These are phyloP conservation scores for Fusarium sterilihyphosum DNA, from an alignment of 2,329 filamentous ascomycete species.

Conservation along the genomic window DNA sequence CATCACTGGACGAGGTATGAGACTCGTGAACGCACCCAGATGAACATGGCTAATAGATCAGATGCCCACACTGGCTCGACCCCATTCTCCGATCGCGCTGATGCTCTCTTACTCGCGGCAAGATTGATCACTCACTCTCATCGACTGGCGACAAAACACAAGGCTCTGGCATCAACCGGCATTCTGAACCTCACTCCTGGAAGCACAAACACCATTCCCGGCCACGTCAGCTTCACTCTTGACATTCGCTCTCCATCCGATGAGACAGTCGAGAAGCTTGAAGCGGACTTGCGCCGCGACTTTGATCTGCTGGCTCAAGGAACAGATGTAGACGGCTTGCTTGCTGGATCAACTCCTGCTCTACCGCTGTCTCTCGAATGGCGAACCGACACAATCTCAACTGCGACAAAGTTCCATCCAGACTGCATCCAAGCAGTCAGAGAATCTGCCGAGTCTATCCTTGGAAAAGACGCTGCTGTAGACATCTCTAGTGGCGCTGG, in stretches of 20 bases:
- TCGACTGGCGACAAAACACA: slow-evolving; percentile 33
- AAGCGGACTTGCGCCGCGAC: slow-evolving; percentile 50
- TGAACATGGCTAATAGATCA: no score
- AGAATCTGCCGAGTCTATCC: slow-evolving; percentile 61
- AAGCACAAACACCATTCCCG: slow-evolving; percentile 75
- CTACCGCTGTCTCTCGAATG: slow-evolving; percentile 64
- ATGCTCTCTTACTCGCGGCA: slow-evolving; percentile 45
- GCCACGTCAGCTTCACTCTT: slow-evolving; percentile 70
- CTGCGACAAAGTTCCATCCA: slow-evolving; percentile 70
- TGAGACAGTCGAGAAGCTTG: slow-evolving; percentile 61
- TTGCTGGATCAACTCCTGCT: slow-evolving; percentile 46
- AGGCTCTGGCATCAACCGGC: slow-evolving; percentile 45
- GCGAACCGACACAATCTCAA: slow-evolving; percentile 67
- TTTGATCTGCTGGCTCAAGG: slow-evolving; percentile 62
- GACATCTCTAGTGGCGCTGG: slow-evolving; percentile 49
- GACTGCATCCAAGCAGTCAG: slow-evolving; percentile 72
- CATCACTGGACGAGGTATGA: slow-evolving; percentile 37
- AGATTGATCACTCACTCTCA: slow-evolving; percentile 44
- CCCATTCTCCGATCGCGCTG: slow-evolving; percentile 44
- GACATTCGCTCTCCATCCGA: slow-evolving; percentile 70
- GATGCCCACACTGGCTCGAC: slow-evolving; percentile 43
- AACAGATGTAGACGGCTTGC: slow-evolving; percentile 52
- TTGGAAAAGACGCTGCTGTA: slow-evolving; percentile 39
- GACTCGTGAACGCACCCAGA: accelerated
- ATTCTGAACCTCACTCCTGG: slow-evolving; percentile 57